These are phyloP conservation scores for Boechera divaricarpa DNA, from an alignment of 345 rosid genomes.

Conservation along the genomic window DNA sequence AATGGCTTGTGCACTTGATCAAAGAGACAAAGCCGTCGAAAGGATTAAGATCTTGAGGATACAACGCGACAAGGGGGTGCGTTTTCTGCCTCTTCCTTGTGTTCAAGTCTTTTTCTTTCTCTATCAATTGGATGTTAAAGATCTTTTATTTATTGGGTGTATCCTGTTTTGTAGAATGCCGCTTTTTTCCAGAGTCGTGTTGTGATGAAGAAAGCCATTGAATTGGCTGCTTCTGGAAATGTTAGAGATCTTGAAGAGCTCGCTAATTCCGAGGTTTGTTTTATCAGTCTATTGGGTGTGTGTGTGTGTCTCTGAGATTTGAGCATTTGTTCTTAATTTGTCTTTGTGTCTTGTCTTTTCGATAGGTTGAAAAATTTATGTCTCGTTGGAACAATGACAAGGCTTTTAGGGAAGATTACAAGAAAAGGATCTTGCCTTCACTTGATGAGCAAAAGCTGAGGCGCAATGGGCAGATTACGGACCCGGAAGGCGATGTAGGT, in stretches of 20 bases:
- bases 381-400: conserved; percentile 64
- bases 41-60: conserved; percentile 60
- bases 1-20: conserved; percentile 50
- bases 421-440: conserved; percentile 70
- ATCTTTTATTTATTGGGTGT: neutral
- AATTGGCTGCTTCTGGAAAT: conserved; percentile 60
- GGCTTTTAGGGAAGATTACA: conserved; percentile 82
- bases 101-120: neutral
- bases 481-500: conserved; percentile 59
- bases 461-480: conserved; percentile 67
- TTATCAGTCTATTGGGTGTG: conserved; percentile 1
- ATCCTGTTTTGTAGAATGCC: conserved; percentile 56
- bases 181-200: conserved; percentile 53
- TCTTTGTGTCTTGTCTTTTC: conserved; percentile 20
- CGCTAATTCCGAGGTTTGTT: conserved; percentile 56
- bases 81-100: conserved; percentile 5
- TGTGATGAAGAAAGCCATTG: conserved; percentile 54
- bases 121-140: neutral
- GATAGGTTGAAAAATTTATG: conserved; percentile 76
- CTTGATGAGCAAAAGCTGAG: conserved; percentile 64
- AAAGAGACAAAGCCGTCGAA: conserved; percentile 64
- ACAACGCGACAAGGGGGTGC: conserved; percentile 72
- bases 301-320: neutral
- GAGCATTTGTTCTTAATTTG: conserved; percentile 29
- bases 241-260: conserved; percentile 62